phyloP scores from a whole-genome alignment of 352 stramenopile genomes.

The Globisporangium echinulatum region DNA sequence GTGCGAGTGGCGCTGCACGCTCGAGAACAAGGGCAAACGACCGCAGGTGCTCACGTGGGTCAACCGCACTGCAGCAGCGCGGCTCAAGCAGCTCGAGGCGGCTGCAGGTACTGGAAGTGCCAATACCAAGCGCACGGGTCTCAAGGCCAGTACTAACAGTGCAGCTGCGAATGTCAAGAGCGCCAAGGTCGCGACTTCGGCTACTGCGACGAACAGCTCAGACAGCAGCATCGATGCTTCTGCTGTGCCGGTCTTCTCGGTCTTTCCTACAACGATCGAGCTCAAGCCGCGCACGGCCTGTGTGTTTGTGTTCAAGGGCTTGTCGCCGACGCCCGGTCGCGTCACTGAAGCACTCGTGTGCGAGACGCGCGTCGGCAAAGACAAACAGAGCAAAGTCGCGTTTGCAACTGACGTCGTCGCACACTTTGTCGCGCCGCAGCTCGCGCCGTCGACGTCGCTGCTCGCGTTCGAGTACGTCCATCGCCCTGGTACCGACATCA shows the following conservation, averaged over 20 bases:
- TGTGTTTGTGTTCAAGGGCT: conserved; percentile 89
- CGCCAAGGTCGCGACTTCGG: too few relatives aligned
- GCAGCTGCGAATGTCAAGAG: not conserved
- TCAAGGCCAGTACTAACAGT: not conserved
- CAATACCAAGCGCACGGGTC: too few relatives aligned
- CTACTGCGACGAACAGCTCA: not conserved
- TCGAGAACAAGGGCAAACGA: conserved; percentile 94
- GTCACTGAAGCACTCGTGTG: conserved; percentile 86
- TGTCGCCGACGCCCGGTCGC: conserved; percentile 50
- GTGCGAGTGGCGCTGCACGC: conserved; percentile 90
- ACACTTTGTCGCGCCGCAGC: conserved; percentile 88
- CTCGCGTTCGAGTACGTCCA: conserved; percentile 89
- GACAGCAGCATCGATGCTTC: not conserved
- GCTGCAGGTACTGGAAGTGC: too few relatives aligned
- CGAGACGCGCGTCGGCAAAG: conserved; percentile 89
- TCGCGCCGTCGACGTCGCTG: conserved; percentile 62
- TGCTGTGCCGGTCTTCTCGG: conserved; percentile 68
- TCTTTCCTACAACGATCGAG: conserved; percentile 89
- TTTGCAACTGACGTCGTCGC: conserved; percentile 85
- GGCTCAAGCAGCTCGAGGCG: conserved; percentile 28
- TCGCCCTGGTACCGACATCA: conserved; percentile 58
- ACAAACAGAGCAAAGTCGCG: conserved; percentile 84
- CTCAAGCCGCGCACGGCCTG: conserved; percentile 92
- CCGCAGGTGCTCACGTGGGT: conserved; percentile 90
- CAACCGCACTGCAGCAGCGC: conserved; percentile 61